Evolutionary conservation across 2,329 filamentous ascomycete genomes (phyloP).

Genomic region (Botryotinia narcissicola): DNA sequence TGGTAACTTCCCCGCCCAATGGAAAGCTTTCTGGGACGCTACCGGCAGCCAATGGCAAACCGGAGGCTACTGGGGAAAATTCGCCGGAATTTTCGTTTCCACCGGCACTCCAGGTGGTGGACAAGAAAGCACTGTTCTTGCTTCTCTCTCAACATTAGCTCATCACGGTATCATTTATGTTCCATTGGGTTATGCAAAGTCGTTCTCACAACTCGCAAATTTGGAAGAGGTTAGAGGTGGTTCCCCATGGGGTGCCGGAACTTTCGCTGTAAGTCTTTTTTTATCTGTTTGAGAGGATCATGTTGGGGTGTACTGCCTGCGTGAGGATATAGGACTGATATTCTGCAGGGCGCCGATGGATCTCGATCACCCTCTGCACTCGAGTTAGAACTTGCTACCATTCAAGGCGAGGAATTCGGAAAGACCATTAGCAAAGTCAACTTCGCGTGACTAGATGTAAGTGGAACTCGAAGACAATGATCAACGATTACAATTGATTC

Average conservation of each 20-base stretch:
- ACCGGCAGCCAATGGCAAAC: conserved; percentile 80
- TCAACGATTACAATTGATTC: neutral
- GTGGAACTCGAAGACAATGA: neutral
- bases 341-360: conserved; percentile 61
- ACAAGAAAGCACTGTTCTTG: conserved; percentile 83
- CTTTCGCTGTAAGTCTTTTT: conserved; percentile 62
- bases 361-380: conserved; percentile 73
- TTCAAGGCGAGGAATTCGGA: conserved; percentile 86
- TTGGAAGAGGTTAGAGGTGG: conserved; percentile 81
- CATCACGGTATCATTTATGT: conserved; percentile 97
- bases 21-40: conserved; percentile 85
- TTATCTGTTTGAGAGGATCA: neutral
- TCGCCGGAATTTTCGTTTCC: conserved; percentile 85
- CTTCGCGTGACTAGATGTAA: conserved; percentile 72
- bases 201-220: conserved; percentile 68
- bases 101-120: conserved; percentile 84
- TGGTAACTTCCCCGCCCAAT: conserved; percentile 96
- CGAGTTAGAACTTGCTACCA: conserved; percentile 76
- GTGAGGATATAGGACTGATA: conserved; percentile 21
- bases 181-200: conserved; percentile 86
- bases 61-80: conserved; percentile 81
- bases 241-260: conserved; percentile 89
- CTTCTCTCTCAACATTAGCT: conserved; percentile 77
- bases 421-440: conserved; percentile 68
- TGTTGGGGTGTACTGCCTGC: neutral